These are phyloP conservation scores for Rhynchospora pubera DNA, from an alignment of 176 grass and related monocot species.

Conservation along the genomic window DNA sequence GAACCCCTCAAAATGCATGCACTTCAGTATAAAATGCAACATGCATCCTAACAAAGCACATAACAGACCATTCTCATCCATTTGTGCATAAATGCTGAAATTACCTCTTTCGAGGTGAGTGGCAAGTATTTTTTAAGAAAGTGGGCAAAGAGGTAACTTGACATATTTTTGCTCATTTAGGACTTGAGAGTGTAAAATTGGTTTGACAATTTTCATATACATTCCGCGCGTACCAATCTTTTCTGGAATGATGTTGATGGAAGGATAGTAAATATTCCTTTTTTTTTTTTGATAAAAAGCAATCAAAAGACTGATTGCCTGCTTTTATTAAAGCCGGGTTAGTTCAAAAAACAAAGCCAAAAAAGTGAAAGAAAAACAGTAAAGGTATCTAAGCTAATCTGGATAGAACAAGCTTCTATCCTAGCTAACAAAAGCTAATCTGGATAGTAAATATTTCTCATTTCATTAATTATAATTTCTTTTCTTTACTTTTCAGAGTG, in stretches of 20 bases:
- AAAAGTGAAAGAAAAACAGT: too few relatives aligned
- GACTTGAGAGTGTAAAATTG: too few relatives aligned
- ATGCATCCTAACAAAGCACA: background rate
- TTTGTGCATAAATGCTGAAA: constrained; percentile 13
- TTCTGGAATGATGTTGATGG: background rate
- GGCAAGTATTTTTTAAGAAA: background rate
- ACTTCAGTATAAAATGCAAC: background rate
- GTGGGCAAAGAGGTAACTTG: background rate
- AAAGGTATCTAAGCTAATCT: too few relatives aligned
- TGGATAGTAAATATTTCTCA: background rate
- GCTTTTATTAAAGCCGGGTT: too few relatives aligned
- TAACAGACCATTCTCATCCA: background rate
- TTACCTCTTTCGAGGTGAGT: background rate
- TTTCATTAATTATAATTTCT: background rate
- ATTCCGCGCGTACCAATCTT: too few relatives aligned
- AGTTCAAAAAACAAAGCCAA: too few relatives aligned
- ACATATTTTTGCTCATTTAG: background rate
- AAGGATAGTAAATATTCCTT: too few relatives aligned
- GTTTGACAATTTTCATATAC: too few relatives aligned
- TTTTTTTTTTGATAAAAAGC: too few relatives aligned
- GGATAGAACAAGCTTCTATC: too few relatives aligned
- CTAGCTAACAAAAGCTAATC: too few relatives aligned
- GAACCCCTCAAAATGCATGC: background rate
- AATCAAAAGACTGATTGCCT: too few relatives aligned
- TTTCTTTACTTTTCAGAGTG: constrained; percentile 7